Evolutionary conservation across 371 early-diverging fungal genomes (phyloP), one percentile per base, ranked within the genome.

Genomic region (Syncephalastrum racemosum): DNA sequence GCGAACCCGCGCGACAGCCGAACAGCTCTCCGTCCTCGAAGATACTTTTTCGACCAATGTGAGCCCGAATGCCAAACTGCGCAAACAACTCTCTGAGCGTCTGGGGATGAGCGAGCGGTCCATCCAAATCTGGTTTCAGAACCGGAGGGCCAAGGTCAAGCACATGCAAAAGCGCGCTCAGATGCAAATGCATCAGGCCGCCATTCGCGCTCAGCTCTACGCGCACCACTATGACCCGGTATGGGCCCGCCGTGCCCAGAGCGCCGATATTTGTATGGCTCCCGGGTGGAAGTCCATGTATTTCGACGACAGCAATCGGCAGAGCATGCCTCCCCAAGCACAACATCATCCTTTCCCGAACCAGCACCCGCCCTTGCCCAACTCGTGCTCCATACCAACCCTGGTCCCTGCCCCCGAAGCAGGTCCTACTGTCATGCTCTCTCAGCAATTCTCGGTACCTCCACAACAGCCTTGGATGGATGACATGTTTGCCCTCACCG

Each of bases 61-160:
- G 58, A 64, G 84, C 18, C 90, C 90, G 42, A 86, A 85, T 54
- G 80, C 80, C 39, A 85, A 88, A 57, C 77, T 90, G 50, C 87
- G 97, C 36, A 89, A 88, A 64, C 81, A 83, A 19, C 81, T 96
- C n/a, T 87, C 91, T 25, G 80, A 81, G 53, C 82, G 90, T 60
- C 83, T 96, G 36, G 81, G 86, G 56, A 94, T 96, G 94, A 90
- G 91, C 16, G 85, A 85, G 46, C 81, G 92, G 63, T 85, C 69
- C 16, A 91, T 98, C 50, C 95, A 96, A 73, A 93, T 97, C 64
- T 97, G 99, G 99, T 98, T 98, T 81, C 99, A 98, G 71, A 98
- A 98, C 85, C 82, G 92, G 60, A 82, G 99, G 48, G 94, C 95
- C 27, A 94, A 93, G 66, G 85, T 85, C 18, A 94, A 92, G 73